Percentiles rank a stretch among this genome's conserved stretches.
phyloP scores from a whole-genome alignment of 2,329 filamentous ascomycete species.

The Capronia epimyces region DNA sequence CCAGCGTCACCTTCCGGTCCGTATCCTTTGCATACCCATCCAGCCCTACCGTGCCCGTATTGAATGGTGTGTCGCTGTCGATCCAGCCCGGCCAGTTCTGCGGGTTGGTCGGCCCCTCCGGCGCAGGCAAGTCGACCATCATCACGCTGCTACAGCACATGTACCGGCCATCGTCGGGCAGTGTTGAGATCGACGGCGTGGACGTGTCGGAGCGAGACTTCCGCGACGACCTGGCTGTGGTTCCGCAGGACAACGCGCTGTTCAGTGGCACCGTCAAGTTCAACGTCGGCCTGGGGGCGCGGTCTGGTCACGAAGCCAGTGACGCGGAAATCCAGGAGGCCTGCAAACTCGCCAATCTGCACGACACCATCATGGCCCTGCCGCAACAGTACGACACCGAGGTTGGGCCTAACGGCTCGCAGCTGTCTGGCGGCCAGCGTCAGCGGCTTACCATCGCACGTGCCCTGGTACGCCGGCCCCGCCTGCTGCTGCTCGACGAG shows the following conservation, averaged over 20 bases:
- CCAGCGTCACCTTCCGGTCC: neutral
- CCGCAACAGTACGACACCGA: constrained; percentile 49
- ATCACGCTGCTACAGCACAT: constrained; percentile 88
- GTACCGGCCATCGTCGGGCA: constrained; percentile 77
- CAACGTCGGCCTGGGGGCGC: constrained; percentile 75
- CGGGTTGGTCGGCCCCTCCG: constrained; percentile 83
- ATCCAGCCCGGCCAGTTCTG: constrained; percentile 31
- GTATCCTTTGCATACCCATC: constrained; percentile 93
- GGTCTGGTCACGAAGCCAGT: constrained; percentile 54
- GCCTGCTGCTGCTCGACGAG: constrained; percentile 56
- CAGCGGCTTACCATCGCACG: constrained; percentile 56
- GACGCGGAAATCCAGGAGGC: constrained; percentile 68
- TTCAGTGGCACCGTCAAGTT: constrained; percentile 87
- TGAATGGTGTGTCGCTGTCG: constrained; percentile 64
- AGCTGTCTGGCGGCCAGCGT: constrained; percentile 54
- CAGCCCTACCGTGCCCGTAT: constrained; percentile 59
- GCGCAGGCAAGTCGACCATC: constrained; percentile 89
- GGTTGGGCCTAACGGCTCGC: constrained; percentile 51
- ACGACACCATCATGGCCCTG: constrained; percentile 47
- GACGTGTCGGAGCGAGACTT: constrained; percentile 86
- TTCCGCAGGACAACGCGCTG: constrained; percentile 86
- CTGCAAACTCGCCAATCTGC: constrained; percentile 56
- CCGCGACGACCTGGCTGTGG: constrained; percentile 73
- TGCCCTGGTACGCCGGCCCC: constrained; percentile 51
- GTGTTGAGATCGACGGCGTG: constrained; percentile 72